Base-by-base conservation (phyloP, 2,329 filamentous ascomycete genomes). In the Ophiostoma sp. region DNA sequence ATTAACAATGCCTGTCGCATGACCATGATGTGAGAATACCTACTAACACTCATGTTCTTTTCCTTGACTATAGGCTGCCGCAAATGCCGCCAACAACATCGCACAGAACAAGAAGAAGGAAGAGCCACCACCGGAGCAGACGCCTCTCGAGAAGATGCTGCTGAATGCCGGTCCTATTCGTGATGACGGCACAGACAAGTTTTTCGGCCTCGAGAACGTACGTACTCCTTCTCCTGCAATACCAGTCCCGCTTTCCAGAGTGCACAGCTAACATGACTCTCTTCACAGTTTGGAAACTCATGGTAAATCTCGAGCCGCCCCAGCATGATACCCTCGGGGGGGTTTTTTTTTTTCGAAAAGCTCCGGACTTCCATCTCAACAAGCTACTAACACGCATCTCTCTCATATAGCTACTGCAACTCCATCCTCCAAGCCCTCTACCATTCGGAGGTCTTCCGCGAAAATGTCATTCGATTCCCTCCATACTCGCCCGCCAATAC, bases 131-230 rank as follows among this genome's bases (percentile, higher is more conserved):
- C 83, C 83, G n/a, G 89, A 91, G 78, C 78, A 87, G 71, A 91
- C 89, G 1, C 89, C 90, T 2, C 78, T 91, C 73, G 87, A 91
- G 78, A 91, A 94, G 85, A 92, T 97, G 87, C 87, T 99, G 42
- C 88, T 90, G 78, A 92, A 93, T 82, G 90, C 93, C 74, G 95
- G 94, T 3, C 90, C 95, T 2, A 84, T 97, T 77, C 90, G 94
- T 79, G 86, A 88, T 77, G 95, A 98, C 83, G 96, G 96, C 71
- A 97, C 93, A 81, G 96, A 98, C 85, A 97, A 97, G 85, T 99
- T 97, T 85, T 98, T 97, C 84, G 96, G 96, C 19, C 92, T 98
- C 81, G 96, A 99, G 84, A 99, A 99, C 84, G 95, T 98, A 87
- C 84, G 93, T 86, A 22, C 70, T 63, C 76, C 75, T 63, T 66